Evolutionary conservation across 2,329 filamentous ascomycete species (phyloP), one percentile per base, ranked within the genome.

Genomic region (Lecanicillium sp.): DNA sequence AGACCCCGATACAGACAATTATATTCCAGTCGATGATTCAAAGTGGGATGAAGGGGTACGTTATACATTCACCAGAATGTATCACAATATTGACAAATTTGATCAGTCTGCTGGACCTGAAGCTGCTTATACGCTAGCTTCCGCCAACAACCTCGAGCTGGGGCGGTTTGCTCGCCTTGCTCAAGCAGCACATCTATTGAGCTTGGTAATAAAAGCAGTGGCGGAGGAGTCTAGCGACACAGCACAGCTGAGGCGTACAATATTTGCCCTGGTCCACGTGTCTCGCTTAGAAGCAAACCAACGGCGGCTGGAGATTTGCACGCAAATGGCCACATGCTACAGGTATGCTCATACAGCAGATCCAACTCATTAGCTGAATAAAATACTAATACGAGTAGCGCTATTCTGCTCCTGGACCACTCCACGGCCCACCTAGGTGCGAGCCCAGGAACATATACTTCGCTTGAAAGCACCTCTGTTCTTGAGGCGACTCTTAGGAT

Each of bases 171-270:
- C 51, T 19, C 48, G 52, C 12, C 52, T 54, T 47, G 51, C 51
- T n/a, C 52, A 54, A 43, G 46, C 52, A n/a, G 51, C 52, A 14
- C 52, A 54, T 24, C 27, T 54, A 14, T 10, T 54, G n/a, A 53
- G 48, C 11, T 47, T 53, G 15, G 52, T 50, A 1, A 21, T 54
- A 11, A 36, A 46, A 27, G 48, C 49, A 27, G 49, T 46, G 9
- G 35, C 52, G 11, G 44, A 45, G 10, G 41, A 39, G 12, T 26
- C 46, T 2, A 38, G 7, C 3, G 46, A 50, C 2, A 49, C 50
- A 26, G n/a, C 38, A 11, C 52, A 54, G 35, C 50, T 54, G 19
- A 32, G 47, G 19, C 46, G 50, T 23, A 54, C 52, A 1, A 44
- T 54, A 14, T 45, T 54, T 19, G 45, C 52, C 4, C 27, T 54